Base-by-base conservation (phyloP, 257 asterid genomes). In the Ophiorrhiza pumila region DNA sequence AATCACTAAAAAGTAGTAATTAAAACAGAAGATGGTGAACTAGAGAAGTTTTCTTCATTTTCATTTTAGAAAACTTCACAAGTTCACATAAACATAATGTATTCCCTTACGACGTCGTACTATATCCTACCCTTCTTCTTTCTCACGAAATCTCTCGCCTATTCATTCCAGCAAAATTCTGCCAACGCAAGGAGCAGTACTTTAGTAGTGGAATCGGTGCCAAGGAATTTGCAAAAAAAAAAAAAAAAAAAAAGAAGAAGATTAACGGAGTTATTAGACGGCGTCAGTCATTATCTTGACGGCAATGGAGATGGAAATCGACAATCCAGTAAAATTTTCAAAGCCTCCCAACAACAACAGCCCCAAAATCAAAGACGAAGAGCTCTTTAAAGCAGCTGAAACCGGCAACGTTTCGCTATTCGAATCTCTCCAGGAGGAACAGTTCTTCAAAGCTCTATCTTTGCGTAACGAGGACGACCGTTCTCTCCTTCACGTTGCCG, bases 401-500 rank as follows among this genome's bases (percentile, higher is more conserved):
- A 68, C 85, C 9, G 97, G 97, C 53, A 90, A 90, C 65, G 78
- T 79, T 4, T 80, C 89, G 41, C 68, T 88, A 69, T 91, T 91
- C 83, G 72, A 80, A 58, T 85, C 88, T 71, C 93, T 94, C 43
- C 62, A 91, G 1, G 78, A 78, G n/a, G 87, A 83, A 74, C 93
- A 84, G 59, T 83, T 87, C 71, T 72, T 71, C 78, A 80, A 85
- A 84, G 86, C 89, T 71, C 84, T 82, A 59, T 42, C 93, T 69
- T 85, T 90, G 74, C 93, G 91, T 67, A 85, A 91, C 80, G 97
- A 94, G 82, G 99, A 94, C 76, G 86, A 79, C 45, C 99, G 99
- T 14, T 85, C 99, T 41, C 93, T 91, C 69, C 88, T 94, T 53
- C 99, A 94, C 81, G 96, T 94, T 53, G 97, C 97, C 75, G 97